phyloP scores from a whole-genome alignment of 805 yeast species.

The Kluyveromyces aestuarii region DNA sequence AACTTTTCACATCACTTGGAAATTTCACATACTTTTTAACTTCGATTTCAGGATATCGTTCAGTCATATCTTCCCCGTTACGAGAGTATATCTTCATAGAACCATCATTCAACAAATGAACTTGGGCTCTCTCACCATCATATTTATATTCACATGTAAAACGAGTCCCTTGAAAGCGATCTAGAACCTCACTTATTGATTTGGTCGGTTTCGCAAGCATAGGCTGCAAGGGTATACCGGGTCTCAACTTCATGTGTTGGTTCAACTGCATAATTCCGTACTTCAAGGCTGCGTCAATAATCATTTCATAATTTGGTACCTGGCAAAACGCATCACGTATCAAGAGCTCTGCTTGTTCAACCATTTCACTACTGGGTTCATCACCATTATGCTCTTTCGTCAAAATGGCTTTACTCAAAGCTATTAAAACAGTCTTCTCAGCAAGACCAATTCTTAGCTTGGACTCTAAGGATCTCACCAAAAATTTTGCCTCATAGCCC shows the following conservation, averaged over 20 bases:
- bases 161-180: constrained; percentile 71
- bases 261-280: constrained; percentile 59
- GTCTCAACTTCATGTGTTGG: constrained; percentile 64
- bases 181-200: constrained; percentile 83
- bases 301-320: constrained; percentile 79
- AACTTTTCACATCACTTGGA: constrained; percentile 34
- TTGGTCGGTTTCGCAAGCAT: constrained; percentile 98
- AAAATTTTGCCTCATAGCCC: constrained; percentile 80
- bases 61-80: constrained; percentile 95
- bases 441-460: constrained; percentile 90
- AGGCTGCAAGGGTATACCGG: constrained; percentile 93
- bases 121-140: constrained; percentile 97
- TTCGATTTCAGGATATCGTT: constrained; percentile 86
- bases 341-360: constrained; percentile 63
- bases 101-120: constrained; percentile 64
- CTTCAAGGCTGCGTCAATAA: constrained; percentile 56
- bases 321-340: constrained; percentile 83
- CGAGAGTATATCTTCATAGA: constrained; percentile 75
- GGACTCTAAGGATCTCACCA: constrained; percentile 86
- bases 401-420: constrained; percentile 76
- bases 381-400: constrained; percentile 42
- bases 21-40: constrained; percentile 47
- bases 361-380: constrained; percentile 33
- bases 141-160: constrained; percentile 96
- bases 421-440: constrained; percentile 79